Evolutionary conservation across 129 eudicot species (phyloP).

Genomic region (Escallonia rubra): DNA sequence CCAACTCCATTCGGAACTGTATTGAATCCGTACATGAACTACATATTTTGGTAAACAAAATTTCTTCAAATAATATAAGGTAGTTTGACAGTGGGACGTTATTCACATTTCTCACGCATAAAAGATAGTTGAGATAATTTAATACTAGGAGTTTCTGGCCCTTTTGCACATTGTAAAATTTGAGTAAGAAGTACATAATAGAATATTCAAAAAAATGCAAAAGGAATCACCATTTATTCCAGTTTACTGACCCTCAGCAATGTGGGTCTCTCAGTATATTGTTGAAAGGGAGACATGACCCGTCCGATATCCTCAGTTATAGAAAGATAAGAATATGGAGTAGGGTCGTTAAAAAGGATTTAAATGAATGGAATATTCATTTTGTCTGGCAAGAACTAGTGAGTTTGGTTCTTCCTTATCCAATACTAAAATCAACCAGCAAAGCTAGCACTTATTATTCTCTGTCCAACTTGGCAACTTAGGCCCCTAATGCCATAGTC

Average conservation of each 20-base stretch:
- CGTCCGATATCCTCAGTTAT: not conserved
- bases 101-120: too few species aligned
- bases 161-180: too few species aligned
- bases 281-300: not conserved
- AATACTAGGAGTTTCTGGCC: too few species aligned
- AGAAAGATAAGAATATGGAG: not conserved
- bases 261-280: not conserved
- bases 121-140: too few species aligned
- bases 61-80: too few species aligned
- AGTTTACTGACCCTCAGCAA: not conserved
- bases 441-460: not conserved
- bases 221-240: not conserved
- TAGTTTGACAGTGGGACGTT: too few species aligned
- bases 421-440: slow-evolving; percentile 4
- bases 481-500: slow-evolving; percentile 7
- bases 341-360: slow-evolving; percentile 27
- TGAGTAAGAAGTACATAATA: not conserved
- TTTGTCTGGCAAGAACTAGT: slow-evolving; percentile 26
- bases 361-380: slow-evolving; percentile 36
- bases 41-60: too few species aligned
- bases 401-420: slow-evolving; percentile 18
- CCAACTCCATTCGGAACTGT: too few species aligned
- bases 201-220: not conserved
- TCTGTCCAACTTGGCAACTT: not conserved
- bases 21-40: too few species aligned